Base-by-base conservation (phyloP, 352 stramenopile species). In the Pythium sp. region DNA sequence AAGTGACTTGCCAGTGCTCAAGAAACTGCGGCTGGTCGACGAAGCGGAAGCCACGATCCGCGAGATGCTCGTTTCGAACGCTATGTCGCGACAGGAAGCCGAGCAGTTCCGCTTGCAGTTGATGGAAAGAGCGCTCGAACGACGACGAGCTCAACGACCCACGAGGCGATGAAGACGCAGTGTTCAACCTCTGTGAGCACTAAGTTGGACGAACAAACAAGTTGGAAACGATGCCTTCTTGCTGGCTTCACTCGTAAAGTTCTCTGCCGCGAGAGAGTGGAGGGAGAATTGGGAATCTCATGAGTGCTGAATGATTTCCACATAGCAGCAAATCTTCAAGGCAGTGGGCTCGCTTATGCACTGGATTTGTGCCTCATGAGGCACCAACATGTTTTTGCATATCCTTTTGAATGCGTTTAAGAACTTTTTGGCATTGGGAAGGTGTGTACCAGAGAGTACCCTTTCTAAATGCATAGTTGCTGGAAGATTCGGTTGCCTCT, bases 51-150 rank as follows among this genome's bases (percentile, higher is more conserved):
- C 68, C 28, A 71, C 67, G 2, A 62, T 75, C 28, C 57, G 55
- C 14, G 66, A 61, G 30, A 77, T 79, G 67, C 20, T 73, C 20
- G 38, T 38, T 1, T 6, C 26, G 30, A 54, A 63, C 30, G 38
- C 58, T 8, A 79, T 81, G 69, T 65, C 71, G 12, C 26, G 70
- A 1, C 26, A 58, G 38, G 62, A 72, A 30, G 74, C 74, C 3
- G 69, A 78, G 32, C 24, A 58, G 30, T 64, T 73, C 54, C 67
- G 67, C 3, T 28, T 71, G 8, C 26, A 69, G 20, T 61, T 82
- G 11, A 80, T 82, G 73, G 24, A 71, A 71, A 30, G 68, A 77
- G 54, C 71, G 38, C 49, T 61, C 62, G 14, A n/a, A 3, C 32
- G 2, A 3, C 32, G 2, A 2, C 2, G 9, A 20, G 3, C 62